phyloP scores from a whole-genome alignment of 352 stramenopile genomes.

The Thalassiosira delicatula region DNA sequence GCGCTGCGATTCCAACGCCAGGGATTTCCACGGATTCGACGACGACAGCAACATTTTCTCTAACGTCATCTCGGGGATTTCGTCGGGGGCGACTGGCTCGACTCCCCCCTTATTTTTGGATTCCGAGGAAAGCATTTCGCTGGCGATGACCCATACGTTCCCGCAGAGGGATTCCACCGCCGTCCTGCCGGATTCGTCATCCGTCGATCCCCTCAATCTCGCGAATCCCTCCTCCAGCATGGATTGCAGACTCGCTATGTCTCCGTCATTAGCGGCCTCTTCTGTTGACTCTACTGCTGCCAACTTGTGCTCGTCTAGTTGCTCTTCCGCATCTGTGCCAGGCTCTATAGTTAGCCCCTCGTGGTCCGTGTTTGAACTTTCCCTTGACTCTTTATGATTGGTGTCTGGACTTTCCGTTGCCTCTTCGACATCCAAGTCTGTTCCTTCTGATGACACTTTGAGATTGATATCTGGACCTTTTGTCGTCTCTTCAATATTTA shows the following conservation, averaged over 20 bases:
- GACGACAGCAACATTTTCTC: conserved; percentile 1
- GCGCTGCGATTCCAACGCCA: conserved; percentile 40
- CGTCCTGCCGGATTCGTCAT: background rate
- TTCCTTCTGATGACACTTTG: no score
- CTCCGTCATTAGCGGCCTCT: no score
- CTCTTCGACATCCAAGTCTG: no score
- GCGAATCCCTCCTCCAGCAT: conserved; percentile 35
- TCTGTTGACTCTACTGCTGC: no score
- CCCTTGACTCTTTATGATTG: no score
- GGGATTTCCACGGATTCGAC: conserved; percentile 7
- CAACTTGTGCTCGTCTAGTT: no score
- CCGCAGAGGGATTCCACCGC: conserved; percentile 32
- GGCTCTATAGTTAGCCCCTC: no score
- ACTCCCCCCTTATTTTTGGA: background rate
- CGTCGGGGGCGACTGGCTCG: background rate
- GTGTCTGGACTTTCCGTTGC: no score
- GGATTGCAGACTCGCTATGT: conserved; percentile 17
- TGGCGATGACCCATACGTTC: conserved; percentile 28
- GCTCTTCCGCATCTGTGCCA: no score
- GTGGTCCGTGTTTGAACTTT: no score
- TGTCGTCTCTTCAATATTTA: no score
- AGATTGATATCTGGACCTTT: no score
- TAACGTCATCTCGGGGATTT: background rate
- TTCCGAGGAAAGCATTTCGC: conserved; percentile 5
- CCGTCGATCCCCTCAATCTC: conserved; percentile 9